Evolutionary conservation across 2,329 filamentous ascomycete species (phyloP).

Genomic region (Hymenoscyphus occultus): DNA sequence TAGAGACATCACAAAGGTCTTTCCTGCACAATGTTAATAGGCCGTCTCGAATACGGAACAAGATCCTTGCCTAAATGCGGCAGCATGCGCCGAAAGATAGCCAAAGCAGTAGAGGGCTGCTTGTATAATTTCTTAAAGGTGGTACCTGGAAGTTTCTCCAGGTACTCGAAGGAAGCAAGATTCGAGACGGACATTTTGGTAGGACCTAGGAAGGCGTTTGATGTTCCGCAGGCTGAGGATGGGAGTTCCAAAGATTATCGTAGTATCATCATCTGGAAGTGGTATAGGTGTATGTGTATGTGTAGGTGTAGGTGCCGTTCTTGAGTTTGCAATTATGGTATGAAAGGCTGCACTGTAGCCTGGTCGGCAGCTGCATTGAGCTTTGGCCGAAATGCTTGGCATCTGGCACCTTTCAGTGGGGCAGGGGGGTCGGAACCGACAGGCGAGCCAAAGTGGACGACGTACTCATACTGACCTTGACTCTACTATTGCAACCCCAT

Average conservation of each 20-base stretch:
- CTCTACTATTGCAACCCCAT: not conserved
- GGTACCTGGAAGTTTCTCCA: conserved; percentile 85
- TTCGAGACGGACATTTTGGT: conserved; percentile 43
- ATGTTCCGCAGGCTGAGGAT: conserved; percentile 13
- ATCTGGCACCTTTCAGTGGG: conserved; percentile 9
- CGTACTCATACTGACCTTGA: not conserved
- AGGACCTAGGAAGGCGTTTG: no score
- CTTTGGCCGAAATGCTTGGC: conserved; percentile 12
- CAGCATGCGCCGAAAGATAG: conserved; percentile 96
- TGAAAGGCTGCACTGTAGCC: conserved; percentile 24
- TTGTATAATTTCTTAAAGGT: conserved; percentile 91
- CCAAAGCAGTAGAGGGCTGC: conserved; percentile 91
- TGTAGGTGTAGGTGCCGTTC: not conserved
- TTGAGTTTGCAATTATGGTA: not conserved
- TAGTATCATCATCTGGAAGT: conserved; percentile 26
- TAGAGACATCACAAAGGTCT: conserved; percentile 92
- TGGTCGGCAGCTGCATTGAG: conserved; percentile 11
- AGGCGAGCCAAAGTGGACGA: not conserved
- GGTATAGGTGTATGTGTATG: no score
- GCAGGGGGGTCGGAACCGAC: not conserved
- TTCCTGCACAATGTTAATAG: conserved; percentile 54
- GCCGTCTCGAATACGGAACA: conserved; percentile 15
- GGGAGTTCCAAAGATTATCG: conserved; percentile 18
- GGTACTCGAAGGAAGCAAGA: conserved; percentile 76
- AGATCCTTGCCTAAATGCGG: conserved; percentile 71